A percentile compares a stretch with the other conserved stretches of the same genome.
Evolutionary conservation across 2,329 filamentous ascomycete species (phyloP).

Genomic region (Diaporthe citri): DNA sequence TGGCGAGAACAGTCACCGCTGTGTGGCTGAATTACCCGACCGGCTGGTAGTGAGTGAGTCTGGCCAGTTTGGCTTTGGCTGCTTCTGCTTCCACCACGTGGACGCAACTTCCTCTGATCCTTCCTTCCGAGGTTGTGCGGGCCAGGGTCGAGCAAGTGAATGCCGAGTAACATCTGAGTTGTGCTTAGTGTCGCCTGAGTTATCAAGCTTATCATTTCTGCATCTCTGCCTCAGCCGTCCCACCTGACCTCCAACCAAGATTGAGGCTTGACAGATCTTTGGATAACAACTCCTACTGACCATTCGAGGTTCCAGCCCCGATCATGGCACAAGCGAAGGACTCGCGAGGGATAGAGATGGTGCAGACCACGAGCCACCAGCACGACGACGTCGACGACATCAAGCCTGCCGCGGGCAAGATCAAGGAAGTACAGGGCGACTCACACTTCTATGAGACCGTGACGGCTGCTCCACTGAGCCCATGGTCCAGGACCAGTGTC

Average conservation of each 20-base stretch:
- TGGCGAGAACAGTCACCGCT: background rate
- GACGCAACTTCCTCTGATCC: background rate
- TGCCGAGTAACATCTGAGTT: background rate
- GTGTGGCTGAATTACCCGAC: background rate
- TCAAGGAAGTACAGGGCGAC: constrained; percentile 48
- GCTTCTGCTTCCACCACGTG: no score
- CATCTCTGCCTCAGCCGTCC: no score
- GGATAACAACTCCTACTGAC: background rate
- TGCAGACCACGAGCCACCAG: background rate
- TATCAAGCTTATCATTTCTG: background rate
- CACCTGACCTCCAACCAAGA: no score
- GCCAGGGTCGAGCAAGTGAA: background rate
- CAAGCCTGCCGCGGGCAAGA: constrained; percentile 42
- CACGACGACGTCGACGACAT: constrained; percentile 28
- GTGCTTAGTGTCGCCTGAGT: background rate
- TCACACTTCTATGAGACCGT: constrained; percentile 47
- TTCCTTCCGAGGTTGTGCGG: no score
- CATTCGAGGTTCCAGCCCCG: background rate
- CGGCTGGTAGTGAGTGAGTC: background rate
- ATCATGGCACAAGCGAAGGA: background rate
- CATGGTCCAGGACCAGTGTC: constrained; percentile 51
- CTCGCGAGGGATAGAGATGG: background rate
- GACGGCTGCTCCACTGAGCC: constrained; percentile 47
- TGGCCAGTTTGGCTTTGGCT: background rate
- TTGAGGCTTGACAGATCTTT: background rate